Evolutionary conservation across 371 early-diverging fungal genomes (phyloP), one percentile per base, ranked within the genome.

Genomic region (Mortierella sp.): DNA sequence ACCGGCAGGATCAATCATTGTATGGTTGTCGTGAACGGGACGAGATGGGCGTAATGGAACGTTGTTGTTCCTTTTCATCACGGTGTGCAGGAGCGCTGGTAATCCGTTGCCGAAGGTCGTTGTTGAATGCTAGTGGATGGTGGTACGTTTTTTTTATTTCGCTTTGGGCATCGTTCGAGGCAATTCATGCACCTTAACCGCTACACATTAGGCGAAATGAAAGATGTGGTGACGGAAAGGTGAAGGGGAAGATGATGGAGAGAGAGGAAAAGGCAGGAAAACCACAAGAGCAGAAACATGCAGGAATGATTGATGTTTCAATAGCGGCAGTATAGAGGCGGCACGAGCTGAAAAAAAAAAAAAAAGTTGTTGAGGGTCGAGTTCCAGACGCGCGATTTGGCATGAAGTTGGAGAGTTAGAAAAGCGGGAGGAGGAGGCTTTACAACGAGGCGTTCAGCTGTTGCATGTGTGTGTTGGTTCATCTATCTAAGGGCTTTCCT

Each of bases 101-200:
- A 34, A n/a, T 10, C 34, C 34, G 34, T 34, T 34, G 34, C 34
- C 34, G 34, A 34, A 34, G 34, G 34, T 34, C 34, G 34, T 34
- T 34, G 34, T 34, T 34, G 34, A 34, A 34, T 34, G 34, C 10
- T 4, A 34, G 34, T 34, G 34, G 34, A 7, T 34, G 10, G 10
- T 34, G 34, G 34, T 34, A 34, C 27, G 24, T 24, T 24, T 7
- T 2, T 23, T 3, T 24, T n/a, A 46, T 18, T 10, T 6, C 19
- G n/a, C 49, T 10, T 24, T 14, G 21, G 10, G 49, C 6, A 6
- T 48, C 12, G 24, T 48, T 48, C 49, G 4, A 24, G 49, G 23
- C 27, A 10, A 48, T 48, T 48, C 49, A 48, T 48, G 49, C 49
- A 48, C 49, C 14, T 48, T 24, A 14, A 48, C 49, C 49, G 49